A percentile compares a stretch with the other conserved stretches of the same genome.
Evolutionary conservation across 2,329 filamentous ascomycete genomes (phyloP).

Genomic region (Exophiala dermatitidis): DNA sequence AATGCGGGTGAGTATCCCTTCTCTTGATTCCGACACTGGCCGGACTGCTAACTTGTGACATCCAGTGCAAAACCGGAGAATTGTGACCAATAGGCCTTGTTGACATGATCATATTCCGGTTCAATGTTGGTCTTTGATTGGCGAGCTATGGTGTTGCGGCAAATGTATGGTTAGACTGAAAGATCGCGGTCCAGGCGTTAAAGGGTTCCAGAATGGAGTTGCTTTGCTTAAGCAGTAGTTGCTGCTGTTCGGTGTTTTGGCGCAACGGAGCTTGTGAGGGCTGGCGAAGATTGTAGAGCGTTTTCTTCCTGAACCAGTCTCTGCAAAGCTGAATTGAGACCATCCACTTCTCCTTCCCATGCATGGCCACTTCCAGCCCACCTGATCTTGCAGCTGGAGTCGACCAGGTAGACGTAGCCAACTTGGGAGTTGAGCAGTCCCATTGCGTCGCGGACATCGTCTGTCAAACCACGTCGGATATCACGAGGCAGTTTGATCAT

Average conservation of each 20-base stretch:
- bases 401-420: constrained; percentile 87
- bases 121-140: background rate
- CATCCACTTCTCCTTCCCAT: constrained; percentile 36
- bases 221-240: background rate
- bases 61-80: constrained; percentile 18
- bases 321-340: constrained; percentile 37
- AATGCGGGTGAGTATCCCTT: constrained; percentile 21
- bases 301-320: constrained; percentile 40
- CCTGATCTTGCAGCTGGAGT: constrained; percentile 77
- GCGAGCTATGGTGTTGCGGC: constrained; percentile 3
- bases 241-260: background rate
- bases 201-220: constrained; percentile 2
- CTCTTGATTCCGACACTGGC: background rate
- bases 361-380: constrained; percentile 73
- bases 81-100: constrained; percentile 13
- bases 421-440: constrained; percentile 81
- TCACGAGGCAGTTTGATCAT: constrained; percentile 41
- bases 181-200: background rate
- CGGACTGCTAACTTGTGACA: constrained; percentile 1
- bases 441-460: constrained; percentile 52
- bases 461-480: constrained; percentile 45
- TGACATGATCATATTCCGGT: background rate
- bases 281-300: constrained; percentile 1
- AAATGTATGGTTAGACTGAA: constrained; percentile 1
- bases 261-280: background rate